These are phyloP conservation scores for Achaetomiella virescens DNA, from an alignment of 495 filamentous ascomycete species.

Conservation along the genomic window DNA sequence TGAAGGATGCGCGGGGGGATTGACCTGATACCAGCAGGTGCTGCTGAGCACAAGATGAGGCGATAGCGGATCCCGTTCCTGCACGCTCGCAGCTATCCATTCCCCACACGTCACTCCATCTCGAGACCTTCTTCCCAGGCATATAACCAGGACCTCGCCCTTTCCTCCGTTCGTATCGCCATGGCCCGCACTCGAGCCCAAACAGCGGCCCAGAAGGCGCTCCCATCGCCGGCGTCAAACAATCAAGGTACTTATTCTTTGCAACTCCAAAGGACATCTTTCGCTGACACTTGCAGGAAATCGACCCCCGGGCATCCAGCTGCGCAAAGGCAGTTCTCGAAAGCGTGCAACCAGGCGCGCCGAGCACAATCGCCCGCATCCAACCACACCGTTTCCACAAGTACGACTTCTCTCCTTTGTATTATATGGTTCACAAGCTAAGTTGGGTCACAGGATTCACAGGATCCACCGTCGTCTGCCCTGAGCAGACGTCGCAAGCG, in stretches of 20 bases:
- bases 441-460: slow-evolving; percentile 8
- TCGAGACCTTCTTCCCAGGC: slow-evolving; percentile 6
- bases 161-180: slow-evolving; percentile 7
- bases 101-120: slow-evolving; percentile 14
- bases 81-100: slow-evolving; percentile 13
- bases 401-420: slow-evolving; percentile 9
- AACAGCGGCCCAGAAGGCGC: slow-evolving; percentile 14
- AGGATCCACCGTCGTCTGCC: slow-evolving; percentile 16
- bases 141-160: slow-evolving; percentile 12
- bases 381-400: slow-evolving; percentile 11
- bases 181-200: slow-evolving; percentile 20
- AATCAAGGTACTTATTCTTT: slow-evolving; percentile 18
- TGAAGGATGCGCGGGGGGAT: no score
- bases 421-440: slow-evolving; percentile 15
- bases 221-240: slow-evolving; percentile 15
- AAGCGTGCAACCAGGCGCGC: slow-evolving; percentile 14
- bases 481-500: slow-evolving; percentile 18
- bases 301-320: slow-evolving; percentile 11
- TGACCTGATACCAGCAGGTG: no score
- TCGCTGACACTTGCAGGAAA: slow-evolving; percentile 19
- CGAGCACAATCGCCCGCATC: slow-evolving; percentile 17
- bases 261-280: slow-evolving; percentile 18
- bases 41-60: no score
- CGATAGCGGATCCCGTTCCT: slow-evolving; percentile 5
- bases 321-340: slow-evolving; percentile 17